These are phyloP conservation scores for Malus hybrid DNA, from an alignment of 331 rosid genomes.

Conservation along the genomic window DNA sequence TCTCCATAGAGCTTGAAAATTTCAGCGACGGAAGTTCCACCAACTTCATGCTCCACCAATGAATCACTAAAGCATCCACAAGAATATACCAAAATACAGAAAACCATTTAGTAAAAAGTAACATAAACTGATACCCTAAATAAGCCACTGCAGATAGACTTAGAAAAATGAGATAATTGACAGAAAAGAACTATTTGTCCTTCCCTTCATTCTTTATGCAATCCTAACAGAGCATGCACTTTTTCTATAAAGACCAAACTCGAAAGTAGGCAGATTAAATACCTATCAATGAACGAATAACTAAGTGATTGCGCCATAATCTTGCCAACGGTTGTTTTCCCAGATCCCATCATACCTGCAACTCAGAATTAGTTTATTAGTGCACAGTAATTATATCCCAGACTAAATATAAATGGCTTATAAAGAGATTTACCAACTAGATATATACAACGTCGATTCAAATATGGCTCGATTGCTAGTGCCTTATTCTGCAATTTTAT, in stretches of 20 bases:
- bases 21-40: conserved; percentile 70
- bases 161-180: neutral
- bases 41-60: conserved; percentile 64
- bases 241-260: conserved; percentile 1
- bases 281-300: conserved; percentile 82
- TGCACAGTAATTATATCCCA: conserved; percentile 4
- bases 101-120: conserved; percentile 18
- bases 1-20: conserved; percentile 82
- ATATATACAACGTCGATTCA: conserved; percentile 81
- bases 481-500: conserved; percentile 62
- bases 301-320: conserved; percentile 61
- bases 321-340: conserved; percentile 93
- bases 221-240: neutral
- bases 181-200: neutral
- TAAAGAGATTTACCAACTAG: conserved; percentile 78
- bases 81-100: conserved; percentile 14
- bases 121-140: conserved; percentile 3
- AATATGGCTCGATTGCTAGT: conserved; percentile 60
- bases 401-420: conserved; percentile 19
- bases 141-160: neutral
- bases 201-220: neutral
- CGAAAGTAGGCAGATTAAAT: conserved; percentile 21
- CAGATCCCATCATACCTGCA: conserved; percentile 99
- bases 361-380: conserved; percentile 16
- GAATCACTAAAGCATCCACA: conserved; percentile 53